Evolutionary conservation across 108 stramenopile genomes (phyloP).

Genomic region (Heterococcus sp.): DNA sequence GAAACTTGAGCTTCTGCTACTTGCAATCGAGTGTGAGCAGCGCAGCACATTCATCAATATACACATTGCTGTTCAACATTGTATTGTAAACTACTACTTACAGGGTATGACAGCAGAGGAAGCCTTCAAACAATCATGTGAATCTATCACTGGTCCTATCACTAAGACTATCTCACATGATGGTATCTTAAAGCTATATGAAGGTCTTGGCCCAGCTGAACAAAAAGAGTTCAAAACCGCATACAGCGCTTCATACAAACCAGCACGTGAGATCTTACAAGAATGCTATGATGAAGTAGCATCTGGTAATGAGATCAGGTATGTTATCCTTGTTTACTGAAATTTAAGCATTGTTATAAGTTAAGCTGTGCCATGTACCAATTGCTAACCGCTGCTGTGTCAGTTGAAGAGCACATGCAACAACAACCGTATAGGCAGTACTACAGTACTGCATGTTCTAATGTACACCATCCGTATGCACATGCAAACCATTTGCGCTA

Average conservation of each 20-base stretch:
- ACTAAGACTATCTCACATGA: slow-evolving; percentile 90
- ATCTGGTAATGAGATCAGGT: slow-evolving; percentile 86
- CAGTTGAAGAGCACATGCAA: neutral
- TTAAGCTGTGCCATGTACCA: neutral
- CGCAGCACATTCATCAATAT: slow-evolving; percentile 89
- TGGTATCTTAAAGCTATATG: slow-evolving; percentile 93
- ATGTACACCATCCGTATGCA: too few relatives aligned
- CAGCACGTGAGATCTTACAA: slow-evolving; percentile 94
- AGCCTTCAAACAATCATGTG: slow-evolving; percentile 84
- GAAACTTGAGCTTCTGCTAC: too few relatives aligned
- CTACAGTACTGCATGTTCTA: too few relatives aligned
- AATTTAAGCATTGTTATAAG: neutral
- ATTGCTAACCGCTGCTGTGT: neutral
- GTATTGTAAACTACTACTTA: neutral
- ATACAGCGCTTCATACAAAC: slow-evolving; percentile 90
- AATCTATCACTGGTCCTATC: slow-evolving; percentile 95
- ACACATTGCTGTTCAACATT: slow-evolving; percentile 65
- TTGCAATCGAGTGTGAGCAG: too few relatives aligned
- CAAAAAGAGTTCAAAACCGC: slow-evolving; percentile 84
- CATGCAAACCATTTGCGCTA: neutral
- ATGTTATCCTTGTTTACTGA: neutral
- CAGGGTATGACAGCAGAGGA: slow-evolving; percentile 89
- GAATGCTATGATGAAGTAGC: slow-evolving; percentile 97
- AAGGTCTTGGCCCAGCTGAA: slow-evolving; percentile 71
- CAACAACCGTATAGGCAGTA: neutral